Percentiles rank a stretch among this genome's conserved stretches.
These are phyloP conservation scores for Nannochloropsis oceanica DNA, from an alignment of 108 stramenopile species.

Conservation along the genomic window DNA sequence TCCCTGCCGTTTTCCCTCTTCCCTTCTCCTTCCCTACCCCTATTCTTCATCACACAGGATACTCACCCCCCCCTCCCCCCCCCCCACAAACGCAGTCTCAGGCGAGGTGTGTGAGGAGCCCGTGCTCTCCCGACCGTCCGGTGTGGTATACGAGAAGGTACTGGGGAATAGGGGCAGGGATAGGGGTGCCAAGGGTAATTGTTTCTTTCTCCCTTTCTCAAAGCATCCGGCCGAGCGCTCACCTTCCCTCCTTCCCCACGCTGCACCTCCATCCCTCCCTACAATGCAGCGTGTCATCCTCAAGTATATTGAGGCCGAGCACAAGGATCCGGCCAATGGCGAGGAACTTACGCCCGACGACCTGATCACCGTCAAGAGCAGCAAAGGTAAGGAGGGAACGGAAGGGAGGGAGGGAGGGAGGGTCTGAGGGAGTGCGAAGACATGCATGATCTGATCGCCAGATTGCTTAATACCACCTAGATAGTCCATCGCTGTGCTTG, in stretches of 20 bases:
- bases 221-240: background rate
- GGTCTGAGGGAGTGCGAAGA: background rate
- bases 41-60: background rate
- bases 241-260: background rate
- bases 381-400: background rate
- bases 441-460: background rate
- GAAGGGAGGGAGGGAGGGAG: background rate
- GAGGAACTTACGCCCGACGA: conserved; percentile 26
- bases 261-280: background rate
- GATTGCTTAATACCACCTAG: background rate
- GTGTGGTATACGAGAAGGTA: background rate
- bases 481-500: background rate
- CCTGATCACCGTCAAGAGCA: conserved; percentile 18
- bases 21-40: background rate
- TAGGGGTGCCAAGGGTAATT: background rate
- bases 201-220: background rate
- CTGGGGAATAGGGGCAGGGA: background rate
- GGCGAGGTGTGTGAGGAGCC: conserved; percentile 35
- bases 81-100: conserved; percentile 4
- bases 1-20: background rate
- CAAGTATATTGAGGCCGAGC: conserved; percentile 33
- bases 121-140: conserved; percentile 30
- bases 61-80: background rate
- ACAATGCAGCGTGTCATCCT: conserved; percentile 27
- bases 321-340: conserved; percentile 33